Evolutionary conservation across 768 basidiomycete species (phyloP).

Genomic region (Tylopilus plumbeoviolaceoides): DNA sequence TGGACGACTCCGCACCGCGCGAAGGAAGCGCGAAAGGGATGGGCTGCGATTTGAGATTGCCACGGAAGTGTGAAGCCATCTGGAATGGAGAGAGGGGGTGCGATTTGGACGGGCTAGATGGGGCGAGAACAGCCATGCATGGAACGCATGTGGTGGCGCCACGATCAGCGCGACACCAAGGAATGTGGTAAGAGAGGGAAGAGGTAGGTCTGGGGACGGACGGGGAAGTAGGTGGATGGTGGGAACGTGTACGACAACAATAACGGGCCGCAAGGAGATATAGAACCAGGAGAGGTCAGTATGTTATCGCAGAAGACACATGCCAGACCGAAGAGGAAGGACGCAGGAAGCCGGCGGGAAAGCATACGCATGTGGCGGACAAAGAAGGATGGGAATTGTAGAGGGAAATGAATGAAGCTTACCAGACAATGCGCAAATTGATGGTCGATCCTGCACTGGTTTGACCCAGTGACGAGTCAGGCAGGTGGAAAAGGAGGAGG

Average conservation of each 20-base stretch:
- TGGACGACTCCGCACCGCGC: slow-evolving; percentile 36
- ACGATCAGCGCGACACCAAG: slow-evolving; percentile 15
- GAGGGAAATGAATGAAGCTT: slow-evolving; percentile 24
- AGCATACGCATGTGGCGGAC: not conserved
- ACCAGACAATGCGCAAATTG: slow-evolving; percentile 17
- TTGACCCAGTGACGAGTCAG: not conserved
- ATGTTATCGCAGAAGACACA: slow-evolving; percentile 11
- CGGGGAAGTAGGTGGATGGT: slow-evolving; percentile 3
- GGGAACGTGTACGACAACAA: slow-evolving; percentile 21
- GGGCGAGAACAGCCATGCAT: slow-evolving; percentile 45
- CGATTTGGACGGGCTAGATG: slow-evolving; percentile 35
- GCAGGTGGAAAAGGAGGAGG: not conserved
- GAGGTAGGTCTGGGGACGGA: slow-evolving; percentile 8
- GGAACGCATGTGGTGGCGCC: slow-evolving; percentile 29
- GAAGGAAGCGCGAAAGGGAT: slow-evolving; percentile 39
- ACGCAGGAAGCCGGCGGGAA: slow-evolving; percentile 5
- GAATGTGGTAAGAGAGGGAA: slow-evolving; percentile 14
- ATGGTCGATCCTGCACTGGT: slow-evolving; percentile 21
- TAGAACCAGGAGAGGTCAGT: slow-evolving; percentile 12
- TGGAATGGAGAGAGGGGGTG: slow-evolving; percentile 42
- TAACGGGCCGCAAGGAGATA: slow-evolving; percentile 14
- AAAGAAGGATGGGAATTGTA: slow-evolving; percentile 13
- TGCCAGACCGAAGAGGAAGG: slow-evolving; percentile 9
- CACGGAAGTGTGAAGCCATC: slow-evolving; percentile 42
- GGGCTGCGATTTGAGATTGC: slow-evolving; percentile 31